Evolutionary conservation across 1,284 basidiomycete species (phyloP).

Genomic region (Jaminaea rosea): DNA sequence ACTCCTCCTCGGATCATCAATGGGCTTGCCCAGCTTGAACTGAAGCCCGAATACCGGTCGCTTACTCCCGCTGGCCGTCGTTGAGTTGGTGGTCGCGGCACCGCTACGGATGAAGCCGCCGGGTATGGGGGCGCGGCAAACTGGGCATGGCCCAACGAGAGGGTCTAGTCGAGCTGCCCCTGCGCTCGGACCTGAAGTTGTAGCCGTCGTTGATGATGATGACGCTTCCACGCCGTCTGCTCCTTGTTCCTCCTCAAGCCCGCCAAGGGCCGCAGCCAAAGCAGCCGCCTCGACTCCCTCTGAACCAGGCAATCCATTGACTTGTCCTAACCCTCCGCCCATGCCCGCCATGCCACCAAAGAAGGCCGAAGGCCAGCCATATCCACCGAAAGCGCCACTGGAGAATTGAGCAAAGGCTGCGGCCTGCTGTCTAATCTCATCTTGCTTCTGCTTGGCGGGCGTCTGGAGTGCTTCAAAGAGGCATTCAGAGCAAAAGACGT

Average conservation of each 20-base stretch:
- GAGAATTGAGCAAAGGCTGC: slow-evolving; percentile 14
- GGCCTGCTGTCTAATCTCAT: slow-evolving; percentile 11
- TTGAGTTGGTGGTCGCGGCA: too few relatives aligned
- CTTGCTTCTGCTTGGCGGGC: slow-evolving; percentile 18
- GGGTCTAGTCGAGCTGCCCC: too few relatives aligned
- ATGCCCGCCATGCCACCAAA: too few relatives aligned
- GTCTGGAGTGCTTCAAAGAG: slow-evolving; percentile 32
- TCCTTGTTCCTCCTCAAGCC: too few relatives aligned
- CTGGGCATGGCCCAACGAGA: slow-evolving; percentile 31
- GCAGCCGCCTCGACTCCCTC: too few relatives aligned
- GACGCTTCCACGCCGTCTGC: too few relatives aligned
- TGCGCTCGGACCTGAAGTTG: too few relatives aligned
- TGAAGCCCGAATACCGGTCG: slow-evolving; percentile 19
- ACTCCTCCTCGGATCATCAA: slow-evolving; percentile 9
- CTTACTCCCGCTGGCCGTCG: slow-evolving; percentile 13
- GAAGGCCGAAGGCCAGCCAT: not conserved
- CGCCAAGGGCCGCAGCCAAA: too few relatives aligned
- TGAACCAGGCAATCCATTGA: too few relatives aligned
- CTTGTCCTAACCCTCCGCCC: too few relatives aligned
- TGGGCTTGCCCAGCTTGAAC: slow-evolving; percentile 24
- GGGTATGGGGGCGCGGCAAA: slow-evolving; percentile 30
- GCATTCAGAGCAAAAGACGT: slow-evolving; percentile 39
- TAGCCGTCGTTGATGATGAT: too few relatives aligned
- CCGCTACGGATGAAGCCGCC: slow-evolving; percentile 34
- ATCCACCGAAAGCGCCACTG: not conserved